phyloP scores from a whole-genome alignment of 2,329 filamentous ascomycete species.

The Diplodia mutila region DNA sequence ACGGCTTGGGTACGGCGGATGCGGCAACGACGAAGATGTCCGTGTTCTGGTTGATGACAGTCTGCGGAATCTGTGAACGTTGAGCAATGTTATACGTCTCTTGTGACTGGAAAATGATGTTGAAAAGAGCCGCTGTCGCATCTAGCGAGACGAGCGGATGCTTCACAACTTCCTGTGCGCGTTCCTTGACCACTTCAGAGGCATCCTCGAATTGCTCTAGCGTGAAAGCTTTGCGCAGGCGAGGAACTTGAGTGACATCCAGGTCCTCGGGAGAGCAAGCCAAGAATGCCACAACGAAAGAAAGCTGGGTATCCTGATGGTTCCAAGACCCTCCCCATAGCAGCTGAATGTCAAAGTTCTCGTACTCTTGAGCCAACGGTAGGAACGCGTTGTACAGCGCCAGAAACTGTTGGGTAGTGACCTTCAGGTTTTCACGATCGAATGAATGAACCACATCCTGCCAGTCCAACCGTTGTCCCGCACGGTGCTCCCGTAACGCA shows the following conservation, averaged over 20 bases:
- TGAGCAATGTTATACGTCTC: constrained; percentile 61
- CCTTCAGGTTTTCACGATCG: constrained; percentile 74
- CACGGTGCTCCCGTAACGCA: constrained; percentile 59
- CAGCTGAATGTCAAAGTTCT: constrained; percentile 78
- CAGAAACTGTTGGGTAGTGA: constrained; percentile 80
- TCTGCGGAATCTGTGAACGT: constrained; percentile 61
- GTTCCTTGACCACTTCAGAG: constrained; percentile 61
- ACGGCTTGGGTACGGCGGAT: constrained; percentile 76
- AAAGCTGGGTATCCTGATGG: constrained; percentile 83
- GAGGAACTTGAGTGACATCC: constrained; percentile 82
- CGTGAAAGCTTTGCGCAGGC: constrained; percentile 77
- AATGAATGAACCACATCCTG: constrained; percentile 75
- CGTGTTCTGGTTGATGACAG: constrained; percentile 71
- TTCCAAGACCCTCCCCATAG: constrained; percentile 92
- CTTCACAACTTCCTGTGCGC: constrained; percentile 70
- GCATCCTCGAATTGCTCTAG: constrained; percentile 64
- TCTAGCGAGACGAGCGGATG: constrained; percentile 89
- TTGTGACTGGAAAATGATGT: constrained; percentile 63
- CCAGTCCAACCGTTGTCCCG: constrained; percentile 64
- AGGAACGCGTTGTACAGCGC: constrained; percentile 78
- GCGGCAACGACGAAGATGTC: constrained; percentile 80
- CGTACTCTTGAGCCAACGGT: constrained; percentile 66
- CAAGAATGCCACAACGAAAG: constrained; percentile 88
- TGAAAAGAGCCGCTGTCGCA: constrained; percentile 71
- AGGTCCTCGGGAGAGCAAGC: constrained; percentile 74